These are phyloP conservation scores for Phaffia tasmanica DNA, from an alignment of 768 basidiomycete species.

Conservation along the genomic window DNA sequence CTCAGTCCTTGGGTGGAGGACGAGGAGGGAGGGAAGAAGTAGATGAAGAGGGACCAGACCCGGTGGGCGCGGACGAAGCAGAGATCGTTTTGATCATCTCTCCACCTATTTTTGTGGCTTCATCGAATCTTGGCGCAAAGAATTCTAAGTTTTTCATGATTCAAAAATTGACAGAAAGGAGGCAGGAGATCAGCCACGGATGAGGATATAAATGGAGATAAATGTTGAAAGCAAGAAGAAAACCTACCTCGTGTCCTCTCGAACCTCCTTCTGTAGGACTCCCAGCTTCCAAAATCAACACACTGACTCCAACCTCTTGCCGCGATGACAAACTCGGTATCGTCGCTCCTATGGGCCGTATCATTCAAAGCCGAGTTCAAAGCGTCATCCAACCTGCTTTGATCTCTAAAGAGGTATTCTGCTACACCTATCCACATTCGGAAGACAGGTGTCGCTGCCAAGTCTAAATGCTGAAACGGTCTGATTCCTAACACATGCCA, in stretches of 20 bases:
- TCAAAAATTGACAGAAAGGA: neutral
- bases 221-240: neutral
- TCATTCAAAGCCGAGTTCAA: constrained; percentile 65
- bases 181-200: neutral
- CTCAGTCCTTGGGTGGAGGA: too few relatives aligned
- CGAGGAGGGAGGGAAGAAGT: too few relatives aligned
- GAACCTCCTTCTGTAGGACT: constrained; percentile 72
- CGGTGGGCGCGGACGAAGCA: constrained; percentile 3
- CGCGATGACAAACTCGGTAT: constrained; percentile 86
- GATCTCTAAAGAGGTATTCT: constrained; percentile 79
- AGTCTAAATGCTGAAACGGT: constrained; percentile 78
- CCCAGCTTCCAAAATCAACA: constrained; percentile 82
- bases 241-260: constrained; percentile 49
- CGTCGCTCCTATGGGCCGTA: constrained; percentile 69
- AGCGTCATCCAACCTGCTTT: constrained; percentile 52
- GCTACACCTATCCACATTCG: constrained; percentile 94
- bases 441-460: constrained; percentile 94
- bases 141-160: constrained; percentile 41
- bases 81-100: constrained; percentile 79
- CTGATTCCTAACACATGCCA: constrained; percentile 81
- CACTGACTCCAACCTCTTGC: constrained; percentile 94
- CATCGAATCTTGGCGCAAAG: constrained; percentile 78
- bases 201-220: neutral
- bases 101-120: constrained; percentile 65
- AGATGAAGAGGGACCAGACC: too few relatives aligned